Base-by-base conservation (phyloP, 2,329 filamentous ascomycete genomes). In the Fusarium avenaceum region DNA sequence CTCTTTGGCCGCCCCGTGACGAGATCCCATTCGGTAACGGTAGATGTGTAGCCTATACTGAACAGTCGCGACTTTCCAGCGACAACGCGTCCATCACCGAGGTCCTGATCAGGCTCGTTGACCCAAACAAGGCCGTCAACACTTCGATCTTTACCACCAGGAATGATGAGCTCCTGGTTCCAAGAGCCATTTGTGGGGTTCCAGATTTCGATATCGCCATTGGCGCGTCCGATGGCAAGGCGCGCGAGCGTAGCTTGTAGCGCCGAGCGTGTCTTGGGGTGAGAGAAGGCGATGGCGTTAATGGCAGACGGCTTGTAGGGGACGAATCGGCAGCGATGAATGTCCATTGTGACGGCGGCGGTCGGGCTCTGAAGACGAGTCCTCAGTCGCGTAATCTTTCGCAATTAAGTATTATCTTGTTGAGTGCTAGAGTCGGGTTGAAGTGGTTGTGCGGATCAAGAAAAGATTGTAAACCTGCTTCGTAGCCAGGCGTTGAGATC, bases 181-280 rank as follows among this genome's bases (percentile, higher is more conserved):
- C 96, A 99, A 65, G 86, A 83, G 17, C 92, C 93, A 68, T 87
- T 88, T 54, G 90, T 82, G 4, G 95, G 94, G 78, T 97, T 97
- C 96, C 96, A 99, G 69, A 99, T 94, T 81, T 99, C 96, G 72
- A 99, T 96, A 76, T 97, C 93, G 72, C 96, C 96, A 78, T 98
- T 97, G 60, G 93, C 92, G 70, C 96, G 90, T 63, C 96, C 96
- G 73, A 99, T 87, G 3, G 96, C 96, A 55, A 98, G 87, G 71
- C 94, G 89, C 85, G 89, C 65, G 84, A 87, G 22, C 86, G 84
- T 73, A 80, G 85, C 72, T 77, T 83, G 77, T 78, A 76, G 81
- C 67, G 81, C 79, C 63, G 84, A 81, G 70, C 80, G 80, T 51
- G 81, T 68, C 63, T 80, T 83, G 20, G 91, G 85, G 77, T 97